Evolutionary conservation across 106 monocot genomes (phyloP), one percentile per base, ranked within the genome.

Genomic region (Dioscorea dumetorum): DNA sequence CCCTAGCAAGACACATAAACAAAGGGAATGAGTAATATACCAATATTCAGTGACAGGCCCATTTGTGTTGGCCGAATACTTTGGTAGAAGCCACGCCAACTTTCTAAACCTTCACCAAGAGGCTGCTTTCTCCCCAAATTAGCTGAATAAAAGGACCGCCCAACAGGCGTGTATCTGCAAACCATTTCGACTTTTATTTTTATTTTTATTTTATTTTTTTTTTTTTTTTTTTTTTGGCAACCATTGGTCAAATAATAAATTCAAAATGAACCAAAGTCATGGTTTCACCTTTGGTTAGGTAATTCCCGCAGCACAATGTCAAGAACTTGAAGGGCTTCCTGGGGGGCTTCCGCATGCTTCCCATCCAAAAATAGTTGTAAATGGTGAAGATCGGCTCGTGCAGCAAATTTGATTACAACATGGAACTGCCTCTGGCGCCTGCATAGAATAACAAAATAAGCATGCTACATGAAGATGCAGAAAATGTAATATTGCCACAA

Each of bases 41-140:
- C 93, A 68, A 94, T 94, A 65, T 94, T 94, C 8, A 94, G 78
- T 3, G 93, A 94, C 8, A 94, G 76, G 16, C 93, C 93, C 93
- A 94, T 94, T 58, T 94, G 93, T 17, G 93, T 94, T 4, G 90
- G 93, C 1, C 93, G 81, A 63, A 94, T 90, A 69, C 93, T 94
- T 58, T 94, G 93, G 60, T 94, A 94, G 66, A 94, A 94, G 17
- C 93, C 93, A 58, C 90, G 86, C 93, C 93, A 94, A 70, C 86
- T 78, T 72, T 94, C 93, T 52, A 94, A 65, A 8, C 93, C 93
- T 22, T 94, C 90, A 15, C 93, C 90, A 70, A 94, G 83, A 14
- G 64, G 60, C 34, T 86, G 84, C 49, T 75, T 86, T 70, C 78
- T 75, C 16, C 82, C 90, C 35, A 94, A 64, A 72, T 81, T 67